Base-by-base conservation (phyloP, 257 asterid genomes). In the Penstemon barbatus region DNA sequence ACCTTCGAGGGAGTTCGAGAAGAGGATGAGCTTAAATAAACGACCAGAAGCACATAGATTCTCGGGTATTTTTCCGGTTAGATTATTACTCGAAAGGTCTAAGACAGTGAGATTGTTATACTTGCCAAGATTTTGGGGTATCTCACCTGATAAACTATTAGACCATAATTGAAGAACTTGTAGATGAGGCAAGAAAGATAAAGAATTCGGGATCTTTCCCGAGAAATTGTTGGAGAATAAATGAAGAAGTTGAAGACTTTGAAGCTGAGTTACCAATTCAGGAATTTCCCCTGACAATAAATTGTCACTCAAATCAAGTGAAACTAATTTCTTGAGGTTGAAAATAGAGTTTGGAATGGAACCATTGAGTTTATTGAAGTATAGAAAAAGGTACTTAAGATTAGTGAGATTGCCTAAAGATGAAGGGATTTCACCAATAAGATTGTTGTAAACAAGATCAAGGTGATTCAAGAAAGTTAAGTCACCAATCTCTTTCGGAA, bases 231-330 rank as follows among this genome's bases (percentile, higher is more conserved):
- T 92, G 65, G 97, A 81, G 52, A 92, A 92, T 6, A 92, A 74
- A 57, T 92, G 97, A 54, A 92, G 89, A 62, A 92, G 54, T 66
- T 92, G 88, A 82, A 92, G 44, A 53, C 78, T 86, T 18, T 70
- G 78, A 49, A 87, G 66, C 36, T 80, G 69, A 2, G 38, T 6
- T 11, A 86, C 64, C 54, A 43, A 11, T 63, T 82, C 92, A 13
- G 96, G 76, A 51, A 92, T 86, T 71, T 84, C 92, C 5, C 98
- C 92, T 0, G 86, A 84, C 25, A 92, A 70, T 65, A 67, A 76
- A 57, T 92, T 92, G 63, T 83, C 94, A 72, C 98, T 92, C 43
- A 92, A 74, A 77, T 92, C 98, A 54, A 92, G 94, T 4, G 98
- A 86, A 6, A 78, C 65, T 6, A 92, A 68, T 48, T 79, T 85